Evolutionary conservation across 495 filamentous ascomycete genomes (phyloP).

Genomic region (Barbatosphaeria neglecta): DNA sequence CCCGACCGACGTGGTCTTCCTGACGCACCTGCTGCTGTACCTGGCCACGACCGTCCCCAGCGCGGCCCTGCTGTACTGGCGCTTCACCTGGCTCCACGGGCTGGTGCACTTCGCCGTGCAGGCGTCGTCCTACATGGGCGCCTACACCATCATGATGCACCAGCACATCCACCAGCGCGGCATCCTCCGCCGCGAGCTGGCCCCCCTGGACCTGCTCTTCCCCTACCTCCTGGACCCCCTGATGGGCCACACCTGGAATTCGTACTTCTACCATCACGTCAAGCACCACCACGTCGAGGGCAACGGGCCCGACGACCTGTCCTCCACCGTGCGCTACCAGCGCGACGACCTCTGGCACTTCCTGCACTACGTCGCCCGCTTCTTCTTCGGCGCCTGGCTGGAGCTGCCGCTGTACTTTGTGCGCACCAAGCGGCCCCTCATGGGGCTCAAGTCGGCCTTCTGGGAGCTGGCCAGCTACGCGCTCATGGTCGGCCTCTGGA

Average conservation of each 20-base stretch:
- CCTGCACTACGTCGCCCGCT: constrained; percentile 56
- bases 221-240: constrained; percentile 65
- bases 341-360: constrained; percentile 55
- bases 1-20: constrained; percentile 45
- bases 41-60: constrained; percentile 55
- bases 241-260: constrained; percentile 75
- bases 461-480: constrained; percentile 48
- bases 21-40: constrained; percentile 66
- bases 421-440: constrained; percentile 35
- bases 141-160: constrained; percentile 71
- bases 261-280: constrained; percentile 75
- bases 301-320: constrained; percentile 67
- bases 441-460: constrained; percentile 39
- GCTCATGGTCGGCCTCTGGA: constrained; percentile 30
- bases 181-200: constrained; percentile 41
- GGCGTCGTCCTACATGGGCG: constrained; percentile 50
- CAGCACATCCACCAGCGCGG: constrained; percentile 72
- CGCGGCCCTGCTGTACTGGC: constrained; percentile 49
- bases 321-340: constrained; percentile 64
- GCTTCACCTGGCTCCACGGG: constrained; percentile 56
- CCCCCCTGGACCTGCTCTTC: constrained; percentile 47
- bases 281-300: constrained; percentile 78
- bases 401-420: constrained; percentile 67
- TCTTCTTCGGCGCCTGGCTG: constrained; percentile 59
- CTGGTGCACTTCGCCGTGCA: constrained; percentile 51